Conservation (phyloP, 345 rosid species). For the Salix purpurea region DNA sequence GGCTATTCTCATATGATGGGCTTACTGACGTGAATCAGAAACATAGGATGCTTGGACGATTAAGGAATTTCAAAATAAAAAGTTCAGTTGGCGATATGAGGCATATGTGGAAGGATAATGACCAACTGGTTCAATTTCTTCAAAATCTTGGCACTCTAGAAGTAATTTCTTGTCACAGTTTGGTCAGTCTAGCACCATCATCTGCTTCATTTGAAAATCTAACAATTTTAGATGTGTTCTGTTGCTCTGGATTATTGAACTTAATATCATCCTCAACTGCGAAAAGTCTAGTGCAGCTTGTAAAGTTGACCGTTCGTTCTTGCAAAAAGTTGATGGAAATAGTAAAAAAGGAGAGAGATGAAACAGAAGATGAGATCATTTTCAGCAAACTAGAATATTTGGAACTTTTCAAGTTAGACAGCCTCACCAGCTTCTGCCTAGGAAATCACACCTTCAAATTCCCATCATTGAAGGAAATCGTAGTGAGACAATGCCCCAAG, state of each 20-base stretch:
- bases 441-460: neutral
- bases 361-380: neutral
- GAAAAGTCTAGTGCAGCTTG: neutral
- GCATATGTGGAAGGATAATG: neutral
- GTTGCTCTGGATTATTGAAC: neutral
- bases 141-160: neutral
- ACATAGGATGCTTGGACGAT: neutral
- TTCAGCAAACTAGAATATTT: neutral
- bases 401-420: neutral
- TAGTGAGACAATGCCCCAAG: neutral
- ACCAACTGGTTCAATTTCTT: neutral
- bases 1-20: neutral
- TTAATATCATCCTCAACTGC: neutral
- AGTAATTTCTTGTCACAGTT: neutral
- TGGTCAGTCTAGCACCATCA: slow-evolving; percentile 3
- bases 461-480: neutral
- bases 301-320: neutral
- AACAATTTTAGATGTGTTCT: neutral
- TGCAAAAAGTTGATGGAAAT: neutral
- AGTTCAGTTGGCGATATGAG: neutral
- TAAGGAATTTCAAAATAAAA: neutral
- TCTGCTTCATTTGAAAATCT: neutral
- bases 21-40: neutral
- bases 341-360: neutral
- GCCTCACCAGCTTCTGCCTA: slow-evolving; percentile 2